These are phyloP conservation scores for Plicaturopsis crispa DNA, from an alignment of 768 basidiomycete genomes.

Conservation along the genomic window DNA sequence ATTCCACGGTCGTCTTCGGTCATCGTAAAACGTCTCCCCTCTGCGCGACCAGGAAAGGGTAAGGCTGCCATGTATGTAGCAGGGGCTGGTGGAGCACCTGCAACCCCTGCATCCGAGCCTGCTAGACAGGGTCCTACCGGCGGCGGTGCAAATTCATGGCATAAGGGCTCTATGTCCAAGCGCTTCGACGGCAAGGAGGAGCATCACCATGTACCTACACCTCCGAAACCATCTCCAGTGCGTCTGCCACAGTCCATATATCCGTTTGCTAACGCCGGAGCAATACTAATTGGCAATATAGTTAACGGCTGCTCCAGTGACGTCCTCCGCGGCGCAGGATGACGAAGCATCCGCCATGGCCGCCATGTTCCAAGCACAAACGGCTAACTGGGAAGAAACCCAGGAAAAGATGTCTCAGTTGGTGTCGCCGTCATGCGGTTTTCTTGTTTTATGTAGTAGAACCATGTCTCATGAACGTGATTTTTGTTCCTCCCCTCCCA, in stretches of 20 bases:
- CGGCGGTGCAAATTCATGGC: conserved; percentile 37
- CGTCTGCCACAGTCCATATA: conserved; percentile 14
- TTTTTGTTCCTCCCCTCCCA: conserved; percentile 28
- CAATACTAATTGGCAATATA: conserved; percentile 7
- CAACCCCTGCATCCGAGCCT: conserved; percentile 42
- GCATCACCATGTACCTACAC: too few relatives aligned
- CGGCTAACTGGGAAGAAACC: conserved; percentile 95
- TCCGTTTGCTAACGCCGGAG: conserved; percentile 1
- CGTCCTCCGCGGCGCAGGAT: conserved; percentile 35
- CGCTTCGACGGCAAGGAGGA: conserved; percentile 89
- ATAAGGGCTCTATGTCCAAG: conserved; percentile 74
- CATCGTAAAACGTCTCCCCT: conserved; percentile 84
- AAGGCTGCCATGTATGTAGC: conserved; percentile 71
- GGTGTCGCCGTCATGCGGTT: conserved; percentile 57
- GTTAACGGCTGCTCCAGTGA: conserved; percentile 23
- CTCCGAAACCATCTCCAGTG: conserved; percentile 20
- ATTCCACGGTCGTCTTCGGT: conserved; percentile 95
- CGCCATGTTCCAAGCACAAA: conserved; percentile 96
- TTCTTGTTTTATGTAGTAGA: conserved; percentile 62
- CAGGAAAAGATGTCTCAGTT: conserved; percentile 99
- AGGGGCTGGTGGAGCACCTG: conserved; percentile 31
- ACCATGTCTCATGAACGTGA: conserved; percentile 62
- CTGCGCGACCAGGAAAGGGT: conserved; percentile 74
- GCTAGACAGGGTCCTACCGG: conserved; percentile 31
- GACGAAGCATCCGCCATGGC: conserved; percentile 95